phyloP scores from a whole-genome alignment of 106 monocot genomes.

The Hemerocallis citrina region DNA sequence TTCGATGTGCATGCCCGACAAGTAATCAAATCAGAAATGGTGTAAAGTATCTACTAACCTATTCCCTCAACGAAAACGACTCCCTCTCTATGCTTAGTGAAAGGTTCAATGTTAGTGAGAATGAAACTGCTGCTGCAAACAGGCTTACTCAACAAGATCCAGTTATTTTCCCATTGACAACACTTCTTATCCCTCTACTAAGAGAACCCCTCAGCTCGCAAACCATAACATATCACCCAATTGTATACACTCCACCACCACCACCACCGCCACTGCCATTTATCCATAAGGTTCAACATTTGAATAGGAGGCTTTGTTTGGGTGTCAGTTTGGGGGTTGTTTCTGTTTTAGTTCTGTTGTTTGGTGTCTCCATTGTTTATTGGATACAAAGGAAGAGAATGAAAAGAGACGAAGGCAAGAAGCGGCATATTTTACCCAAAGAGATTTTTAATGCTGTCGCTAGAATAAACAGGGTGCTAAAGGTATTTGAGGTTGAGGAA shows the following conservation, averaged over 20 bases:
- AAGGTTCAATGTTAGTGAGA: constrained; percentile 13
- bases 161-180: constrained; percentile 5
- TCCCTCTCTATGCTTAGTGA: neutral
- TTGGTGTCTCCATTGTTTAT: neutral
- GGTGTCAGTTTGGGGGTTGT: neutral
- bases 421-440: constrained; percentile 6
- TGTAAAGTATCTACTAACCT: constrained; percentile 17
- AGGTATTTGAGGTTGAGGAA: constrained; percentile 11
- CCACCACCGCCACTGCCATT: neutral
- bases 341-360: neutral
- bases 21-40: constrained; percentile 13
- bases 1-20: constrained; percentile 27
- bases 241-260: neutral
- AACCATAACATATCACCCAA: constrained; percentile 8
- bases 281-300: neutral
- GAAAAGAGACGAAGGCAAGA: neutral
- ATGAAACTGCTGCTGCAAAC: constrained; percentile 11
- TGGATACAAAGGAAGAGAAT: constrained; percentile 4
- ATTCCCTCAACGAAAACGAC: constrained; percentile 7
- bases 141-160: constrained; percentile 12
- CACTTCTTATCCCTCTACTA: constrained; percentile 18
- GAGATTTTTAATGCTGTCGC: constrained; percentile 3
- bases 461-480: constrained; percentile 5
- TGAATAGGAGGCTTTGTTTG: neutral
- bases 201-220: constrained; percentile 11